Percentiles rank a stretch among this genome's conserved stretches.
Evolutionary conservation across 306 rosid species (phyloP).

Genomic region (Pterocarpus santalinus): DNA sequence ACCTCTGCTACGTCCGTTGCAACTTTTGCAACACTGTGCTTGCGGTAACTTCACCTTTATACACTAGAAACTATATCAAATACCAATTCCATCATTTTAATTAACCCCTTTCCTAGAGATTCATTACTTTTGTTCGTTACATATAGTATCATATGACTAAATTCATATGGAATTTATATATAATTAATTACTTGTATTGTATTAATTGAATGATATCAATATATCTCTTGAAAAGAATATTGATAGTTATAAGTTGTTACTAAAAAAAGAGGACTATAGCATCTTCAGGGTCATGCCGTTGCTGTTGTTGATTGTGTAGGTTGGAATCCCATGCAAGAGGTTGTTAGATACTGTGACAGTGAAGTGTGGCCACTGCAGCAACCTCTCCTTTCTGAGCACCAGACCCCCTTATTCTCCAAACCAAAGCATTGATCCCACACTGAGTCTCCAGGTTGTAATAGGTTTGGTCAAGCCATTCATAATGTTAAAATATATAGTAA

Average conservation of each 20-base stretch:
- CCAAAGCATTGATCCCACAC: conserved; percentile 73
- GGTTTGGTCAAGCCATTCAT: background rate
- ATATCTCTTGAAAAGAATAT: too few species aligned
- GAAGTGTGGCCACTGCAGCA: conserved; percentile 97
- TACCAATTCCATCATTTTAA: background rate
- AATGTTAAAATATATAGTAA: background rate
- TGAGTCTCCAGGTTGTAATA: conserved; percentile 68
- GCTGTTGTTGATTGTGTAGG: conserved; percentile 54
- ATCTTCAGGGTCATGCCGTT: conserved; percentile 6
- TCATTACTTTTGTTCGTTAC: background rate
- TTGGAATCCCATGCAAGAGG: conserved; percentile 94
- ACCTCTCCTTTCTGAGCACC: conserved; percentile 92
- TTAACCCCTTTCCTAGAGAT: background rate
- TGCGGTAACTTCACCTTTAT: conserved; percentile 62
- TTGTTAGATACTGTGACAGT: conserved; percentile 93
- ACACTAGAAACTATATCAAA: background rate
- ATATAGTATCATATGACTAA: background rate
- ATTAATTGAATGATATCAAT: too few species aligned
- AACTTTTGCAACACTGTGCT: conserved; percentile 97
- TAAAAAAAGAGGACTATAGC: too few species aligned
- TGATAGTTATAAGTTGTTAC: too few species aligned
- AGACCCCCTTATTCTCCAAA: conserved; percentile 69
- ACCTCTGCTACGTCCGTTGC: conserved; percentile 96
- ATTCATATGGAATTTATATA: background rate
- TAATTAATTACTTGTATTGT: background rate